Base-by-base conservation (phyloP, 192 early-diverging fungal species). In the Linnemannia schmuckeri region DNA sequence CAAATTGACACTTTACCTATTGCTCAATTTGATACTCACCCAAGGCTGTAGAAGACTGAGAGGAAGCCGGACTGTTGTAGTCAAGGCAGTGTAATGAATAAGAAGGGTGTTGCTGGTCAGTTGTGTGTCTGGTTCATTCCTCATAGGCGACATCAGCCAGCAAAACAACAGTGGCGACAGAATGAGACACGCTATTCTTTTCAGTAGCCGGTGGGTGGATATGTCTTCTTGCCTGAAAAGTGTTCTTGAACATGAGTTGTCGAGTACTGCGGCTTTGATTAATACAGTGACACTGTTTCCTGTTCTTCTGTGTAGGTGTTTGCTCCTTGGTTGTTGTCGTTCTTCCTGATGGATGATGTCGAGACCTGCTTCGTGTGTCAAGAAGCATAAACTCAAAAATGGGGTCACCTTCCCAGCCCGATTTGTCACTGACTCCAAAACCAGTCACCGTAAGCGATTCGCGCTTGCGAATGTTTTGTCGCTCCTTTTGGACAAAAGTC, bases 11-110 rank as follows among this genome's bases (percentile, higher is more conserved):
- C 38, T 38, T 17, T 35, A 33, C 76, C 17, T 7, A 20, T 55
- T 30, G 46, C 13, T 6, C 46, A 30, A 55, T 20, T 55, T 66
- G 33, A 12, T 7, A 10, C 88, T 84, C 93, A 96, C 95, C 96
- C 96, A 77, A 96, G 92, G 83, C 95, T 96, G 85, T 97, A 97
- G 41, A 97, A 92, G 79, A 97, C 94, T 30, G 97, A 97, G 54
- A 97, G 90, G 84, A 97, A 96, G 18, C 97, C 97, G 7, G 96
- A 96, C 97, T 97, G 82, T 69, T 52, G 18, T 22, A 52, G 17
- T 52, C 18, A 52, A 20, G 49, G 20, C 20, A 6, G 49, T 20
- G 20, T 52, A 18, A 52, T 15, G 49, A 2, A 20, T 18, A 17
- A 54, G n/a, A 27, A 24, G 5, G 47, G 33, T 0, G 78, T 46